Evolutionary conservation across 2,329 filamentous ascomycete genomes (phyloP).

Genomic region (Ophiostoma perfectum): DNA sequence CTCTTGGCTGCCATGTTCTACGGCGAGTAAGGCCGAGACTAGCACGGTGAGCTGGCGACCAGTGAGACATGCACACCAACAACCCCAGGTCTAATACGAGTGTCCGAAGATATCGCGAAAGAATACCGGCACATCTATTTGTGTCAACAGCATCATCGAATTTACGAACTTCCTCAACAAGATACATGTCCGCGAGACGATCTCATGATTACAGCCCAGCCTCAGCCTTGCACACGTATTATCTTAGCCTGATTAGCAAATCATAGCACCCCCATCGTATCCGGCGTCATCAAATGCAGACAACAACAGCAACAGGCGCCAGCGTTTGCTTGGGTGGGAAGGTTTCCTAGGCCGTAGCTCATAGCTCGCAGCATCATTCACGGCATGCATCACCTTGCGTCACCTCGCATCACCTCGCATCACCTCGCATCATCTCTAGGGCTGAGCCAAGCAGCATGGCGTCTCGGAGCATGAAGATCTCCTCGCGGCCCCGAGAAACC

Average conservation of each 20-base stretch:
- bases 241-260: background rate
- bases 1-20: background rate
- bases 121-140: background rate
- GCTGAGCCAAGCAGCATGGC: background rate
- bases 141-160: too few relatives aligned
- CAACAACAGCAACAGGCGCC: background rate
- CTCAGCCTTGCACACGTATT: background rate
- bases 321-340: background rate
- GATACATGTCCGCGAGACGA: background rate
- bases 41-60: background rate
- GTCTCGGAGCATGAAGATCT: background rate
- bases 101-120: background rate
- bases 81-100: background rate
- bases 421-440: background rate
- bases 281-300: too few relatives aligned
- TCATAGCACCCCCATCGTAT: background rate
- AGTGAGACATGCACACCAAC: background rate
- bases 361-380: too few relatives aligned
- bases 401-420: background rate
- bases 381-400: background rate
- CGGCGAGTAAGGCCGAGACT: too few relatives aligned
- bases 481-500: background rate
- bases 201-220: slow-evolving; percentile 1
- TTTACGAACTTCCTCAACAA: background rate
- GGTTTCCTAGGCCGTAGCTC: background rate